Percentiles rank a stretch among this genome's conserved stretches.
Evolutionary conservation across 768 basidiomycete genomes (phyloP).

Genomic region (Asterophora lycoperdoides): DNA sequence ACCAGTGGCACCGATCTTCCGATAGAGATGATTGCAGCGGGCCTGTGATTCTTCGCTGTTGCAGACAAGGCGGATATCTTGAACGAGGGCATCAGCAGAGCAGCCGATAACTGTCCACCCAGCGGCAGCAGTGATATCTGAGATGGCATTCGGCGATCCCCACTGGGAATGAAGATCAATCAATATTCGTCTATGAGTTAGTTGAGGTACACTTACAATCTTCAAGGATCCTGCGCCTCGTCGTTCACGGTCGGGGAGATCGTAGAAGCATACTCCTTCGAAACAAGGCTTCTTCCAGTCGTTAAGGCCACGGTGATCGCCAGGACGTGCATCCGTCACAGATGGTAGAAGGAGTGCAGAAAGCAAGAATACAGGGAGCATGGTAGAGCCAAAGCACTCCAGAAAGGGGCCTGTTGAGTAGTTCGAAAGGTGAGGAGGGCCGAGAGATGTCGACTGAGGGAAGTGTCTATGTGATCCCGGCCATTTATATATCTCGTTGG

Average conservation of each 20-base stretch:
- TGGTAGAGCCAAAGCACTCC: too few species aligned
- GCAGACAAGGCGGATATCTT: conserved; percentile 48
- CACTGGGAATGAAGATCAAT: conserved; percentile 22
- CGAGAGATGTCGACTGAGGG: too few species aligned
- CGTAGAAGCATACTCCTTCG: conserved; percentile 36
- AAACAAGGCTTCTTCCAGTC: conserved; percentile 41
- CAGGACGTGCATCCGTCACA: neutral
- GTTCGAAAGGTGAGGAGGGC: too few species aligned
- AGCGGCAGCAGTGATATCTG: conserved; percentile 41
- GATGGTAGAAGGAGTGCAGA: conserved; percentile 1
- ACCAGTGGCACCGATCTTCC: conserved; percentile 33
- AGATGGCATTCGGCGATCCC: conserved; percentile 31
- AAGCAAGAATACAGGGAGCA: too few species aligned
- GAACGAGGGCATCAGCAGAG: conserved; percentile 30
- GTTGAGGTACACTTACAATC: conserved; percentile 37
- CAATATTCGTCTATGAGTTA: too few species aligned
- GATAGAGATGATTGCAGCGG: conserved; percentile 36
- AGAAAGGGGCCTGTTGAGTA: too few species aligned
- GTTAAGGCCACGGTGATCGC: conserved; percentile 17
- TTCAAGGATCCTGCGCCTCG: conserved; percentile 33
- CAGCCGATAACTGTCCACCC: conserved; percentile 51
- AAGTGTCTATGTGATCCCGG: too few species aligned
- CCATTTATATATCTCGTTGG: too few species aligned
- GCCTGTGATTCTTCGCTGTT: conserved; percentile 19
- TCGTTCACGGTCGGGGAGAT: conserved; percentile 24